Conservation (phyloP, 116 monocot species). For the Papilionanthe hybrid region DNA sequence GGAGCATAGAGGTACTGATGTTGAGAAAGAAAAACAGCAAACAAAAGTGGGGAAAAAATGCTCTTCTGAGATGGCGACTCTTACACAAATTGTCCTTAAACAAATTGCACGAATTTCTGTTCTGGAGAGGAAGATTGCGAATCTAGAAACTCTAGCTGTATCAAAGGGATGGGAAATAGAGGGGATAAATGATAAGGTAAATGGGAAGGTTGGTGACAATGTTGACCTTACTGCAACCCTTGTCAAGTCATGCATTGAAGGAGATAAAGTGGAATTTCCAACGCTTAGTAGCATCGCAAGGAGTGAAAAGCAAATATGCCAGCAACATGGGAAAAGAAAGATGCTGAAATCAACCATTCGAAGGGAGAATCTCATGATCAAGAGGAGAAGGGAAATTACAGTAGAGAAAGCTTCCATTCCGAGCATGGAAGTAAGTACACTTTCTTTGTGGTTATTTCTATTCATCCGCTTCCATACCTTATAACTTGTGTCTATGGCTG, state of each 20-base stretch:
- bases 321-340: background rate
- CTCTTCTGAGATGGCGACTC: background rate
- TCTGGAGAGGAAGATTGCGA: slow-evolving; percentile 1
- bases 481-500: background rate
- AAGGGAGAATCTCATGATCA: background rate
- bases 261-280: background rate
- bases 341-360: background rate
- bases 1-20: background rate
- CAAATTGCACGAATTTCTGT: background rate
- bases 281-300: background rate
- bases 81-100: background rate
- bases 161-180: slow-evolving; percentile 2
- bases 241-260: background rate
- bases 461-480: background rate
- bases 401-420: background rate
- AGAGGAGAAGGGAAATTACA: background rate
- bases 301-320: background rate
- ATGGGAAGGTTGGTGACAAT: background rate
- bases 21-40: background rate
- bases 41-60: background rate
- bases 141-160: background rate
- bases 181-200: background rate
- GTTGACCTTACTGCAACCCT: background rate
- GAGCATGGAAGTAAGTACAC: background rate
- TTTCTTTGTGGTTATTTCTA: background rate